Conservation (phyloP, 495 filamentous ascomycete species). For the Penicillium paradoxum region DNA sequence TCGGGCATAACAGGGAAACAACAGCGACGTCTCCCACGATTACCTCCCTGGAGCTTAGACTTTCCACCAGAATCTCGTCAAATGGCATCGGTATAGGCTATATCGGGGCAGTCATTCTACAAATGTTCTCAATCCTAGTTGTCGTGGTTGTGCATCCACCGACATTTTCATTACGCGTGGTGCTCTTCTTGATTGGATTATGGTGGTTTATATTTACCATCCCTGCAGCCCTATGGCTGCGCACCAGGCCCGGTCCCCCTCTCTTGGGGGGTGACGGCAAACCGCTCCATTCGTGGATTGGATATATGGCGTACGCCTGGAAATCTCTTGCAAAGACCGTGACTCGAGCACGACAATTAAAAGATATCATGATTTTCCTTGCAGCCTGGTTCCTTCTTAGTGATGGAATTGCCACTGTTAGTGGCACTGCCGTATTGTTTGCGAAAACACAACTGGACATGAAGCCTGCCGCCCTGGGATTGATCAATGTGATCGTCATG, state of each 20-base stretch:
- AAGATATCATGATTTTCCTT: constrained; percentile 85
- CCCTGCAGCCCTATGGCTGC: constrained; percentile 84
- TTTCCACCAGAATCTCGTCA: constrained; percentile 83
- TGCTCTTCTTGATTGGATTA: constrained; percentile 78
- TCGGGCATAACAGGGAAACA: constrained; percentile 9
- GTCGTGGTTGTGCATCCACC: constrained; percentile 65
- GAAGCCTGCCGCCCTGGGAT: constrained; percentile 78
- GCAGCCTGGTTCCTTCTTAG: constrained; percentile 91
- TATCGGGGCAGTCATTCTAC: constrained; percentile 72
- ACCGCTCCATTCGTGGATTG: constrained; percentile 42
- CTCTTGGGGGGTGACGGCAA: constrained; percentile 43
- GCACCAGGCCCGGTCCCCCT: constrained; percentile 83
- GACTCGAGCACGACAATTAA: constrained; percentile 69
- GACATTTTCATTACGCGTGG: constrained; percentile 72
- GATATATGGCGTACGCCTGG: constrained; percentile 79
- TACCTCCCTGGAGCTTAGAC: constrained; percentile 59
- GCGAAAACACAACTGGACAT: constrained; percentile 91
- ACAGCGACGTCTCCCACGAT: constrained; percentile 11
- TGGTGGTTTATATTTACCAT: constrained; percentile 96
- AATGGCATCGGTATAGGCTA: constrained; percentile 91
- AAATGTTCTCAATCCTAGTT: constrained; percentile 69
- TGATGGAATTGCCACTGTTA: constrained; percentile 91
- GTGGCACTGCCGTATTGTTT: constrained; percentile 90
- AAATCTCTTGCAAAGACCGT: constrained; percentile 75
- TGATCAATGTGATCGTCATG: constrained; percentile 91